A percentile compares a stretch with the other conserved stretches of the same genome.
Conservation (phyloP, 1,284 basidiomycete genomes). For the Vanrija sp. region DNA sequence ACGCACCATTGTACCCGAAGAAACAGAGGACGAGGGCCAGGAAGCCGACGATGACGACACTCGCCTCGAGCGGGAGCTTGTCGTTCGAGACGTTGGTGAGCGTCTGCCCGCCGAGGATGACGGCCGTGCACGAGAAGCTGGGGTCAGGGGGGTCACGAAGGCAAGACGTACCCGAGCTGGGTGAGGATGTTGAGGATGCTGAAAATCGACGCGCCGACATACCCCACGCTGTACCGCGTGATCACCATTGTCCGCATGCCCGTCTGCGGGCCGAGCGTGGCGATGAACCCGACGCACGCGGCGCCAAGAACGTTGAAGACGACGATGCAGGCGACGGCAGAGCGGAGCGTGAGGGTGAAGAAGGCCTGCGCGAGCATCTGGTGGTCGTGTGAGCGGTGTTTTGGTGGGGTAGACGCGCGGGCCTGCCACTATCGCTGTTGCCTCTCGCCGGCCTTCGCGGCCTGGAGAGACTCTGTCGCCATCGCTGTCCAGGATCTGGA, state of each 20-base stretch:
- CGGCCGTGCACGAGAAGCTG: slow-evolving; percentile 35
- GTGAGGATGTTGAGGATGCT: slow-evolving; percentile 60
- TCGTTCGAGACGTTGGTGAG: slow-evolving; percentile 46
- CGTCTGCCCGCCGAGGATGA: slow-evolving; percentile 50
- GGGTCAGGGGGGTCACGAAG: slow-evolving; percentile 2
- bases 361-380: slow-evolving; percentile 55
- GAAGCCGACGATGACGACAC: slow-evolving; percentile 49
- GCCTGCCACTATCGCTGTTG: neutral
- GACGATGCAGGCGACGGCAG: slow-evolving; percentile 42
- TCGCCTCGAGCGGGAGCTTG: slow-evolving; percentile 47
- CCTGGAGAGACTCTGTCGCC: no score
- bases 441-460: no score
- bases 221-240: slow-evolving; percentile 53
- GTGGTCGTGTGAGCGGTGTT: neutral
- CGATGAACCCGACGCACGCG: slow-evolving; percentile 54
- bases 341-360: slow-evolving; percentile 56
- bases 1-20: slow-evolving; percentile 45
- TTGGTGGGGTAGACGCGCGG: neutral
- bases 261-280: slow-evolving; percentile 60
- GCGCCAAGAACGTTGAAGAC: slow-evolving; percentile 46
- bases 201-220: slow-evolving; percentile 57
- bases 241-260: slow-evolving; percentile 61
- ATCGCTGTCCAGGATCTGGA: no score
- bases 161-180: slow-evolving; percentile 43
- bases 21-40: slow-evolving; percentile 47